Conservation (phyloP, 1,139 yeast genomes). For the Lodderomyces jiufengensis region DNA sequence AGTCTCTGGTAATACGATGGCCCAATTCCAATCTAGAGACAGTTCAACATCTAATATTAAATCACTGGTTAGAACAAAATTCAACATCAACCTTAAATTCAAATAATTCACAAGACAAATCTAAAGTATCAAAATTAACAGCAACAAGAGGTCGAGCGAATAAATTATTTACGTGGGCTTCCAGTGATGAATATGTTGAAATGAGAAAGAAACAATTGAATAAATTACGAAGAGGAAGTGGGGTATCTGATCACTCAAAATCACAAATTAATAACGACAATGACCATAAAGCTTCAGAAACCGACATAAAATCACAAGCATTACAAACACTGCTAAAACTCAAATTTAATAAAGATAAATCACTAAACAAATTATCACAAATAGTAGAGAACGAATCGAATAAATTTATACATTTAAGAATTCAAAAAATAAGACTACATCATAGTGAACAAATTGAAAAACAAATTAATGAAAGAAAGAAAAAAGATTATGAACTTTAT, state of each 20-base stretch:
- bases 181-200: slow-evolving; percentile 38
- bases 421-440: slow-evolving; percentile 36
- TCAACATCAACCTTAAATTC: neutral
- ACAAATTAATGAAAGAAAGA: slow-evolving; percentile 40
- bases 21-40: slow-evolving; percentile 26
- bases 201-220: slow-evolving; percentile 29
- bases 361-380: slow-evolving; percentile 24
- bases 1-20: slow-evolving; percentile 31
- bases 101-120: neutral
- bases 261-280: neutral
- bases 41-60: slow-evolving; percentile 27
- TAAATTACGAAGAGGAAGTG: slow-evolving; percentile 7
- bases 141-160: slow-evolving; percentile 19
- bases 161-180: slow-evolving; percentile 44
- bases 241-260: slow-evolving; percentile 8
- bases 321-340: slow-evolving; percentile 10
- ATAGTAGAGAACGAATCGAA: slow-evolving; percentile 38
- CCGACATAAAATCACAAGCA: slow-evolving; percentile 7
- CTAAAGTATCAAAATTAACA: slow-evolving; percentile 3
- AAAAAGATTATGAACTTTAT: slow-evolving; percentile 39
- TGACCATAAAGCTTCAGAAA: slow-evolving; percentile 3
- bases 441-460: slow-evolving; percentile 38
- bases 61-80: slow-evolving; percentile 22
- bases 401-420: slow-evolving; percentile 37
- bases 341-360: slow-evolving; percentile 17